Evolutionary conservation across 805 yeast genomes (phyloP), one percentile per base, ranked within the genome.

Genomic region (Wickerhamiella musiphila): DNA sequence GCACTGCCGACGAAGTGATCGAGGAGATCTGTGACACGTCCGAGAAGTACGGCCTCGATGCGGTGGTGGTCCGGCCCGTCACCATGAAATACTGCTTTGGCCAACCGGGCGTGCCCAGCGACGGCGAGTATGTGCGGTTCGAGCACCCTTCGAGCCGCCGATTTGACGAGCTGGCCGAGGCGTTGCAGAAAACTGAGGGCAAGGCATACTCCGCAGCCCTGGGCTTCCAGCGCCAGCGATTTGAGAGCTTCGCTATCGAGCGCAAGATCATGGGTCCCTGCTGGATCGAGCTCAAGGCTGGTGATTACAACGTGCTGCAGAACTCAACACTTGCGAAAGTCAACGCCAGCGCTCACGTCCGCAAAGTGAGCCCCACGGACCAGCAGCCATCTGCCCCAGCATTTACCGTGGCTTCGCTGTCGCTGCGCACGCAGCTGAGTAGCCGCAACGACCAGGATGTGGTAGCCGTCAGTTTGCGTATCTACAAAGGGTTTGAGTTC

Each of bases 261-360:
- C 65, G 78, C 44, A 73, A 76, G 43, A 65, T 90, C 28, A 84
- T 82, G 94, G 98, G 98, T 7, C 98, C 98, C 3, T 83, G 96
- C 52, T 90, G 98, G 98, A 59, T 90, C 32, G 77, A 77, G 30
- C 62, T 90, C 32, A 60, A 64, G 26, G 64, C 68, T 31, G 76
- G 74, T 30, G 72, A 74, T 39, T 76, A 78, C 43, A 49, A 52
- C 16, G 52, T 74, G 25, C 65, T 63, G 32, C 75, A 73, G 46
- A 64, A 78, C 2, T 73, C 93, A 1, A 86, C 84, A 56, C 79
- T 93, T 39, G 29, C 43, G 54, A 68, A 68, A 35, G 63, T 78
- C n/a, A 93, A 82, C 46, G 69, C 78, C 2, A 56, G 73, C 1
- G 67, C 78, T 1, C 46, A 52, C 4, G 44, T 44, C 14, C 27